Evolutionary conservation across 352 stramenopile genomes (phyloP).

Genomic region (Phytophthora capsici): DNA sequence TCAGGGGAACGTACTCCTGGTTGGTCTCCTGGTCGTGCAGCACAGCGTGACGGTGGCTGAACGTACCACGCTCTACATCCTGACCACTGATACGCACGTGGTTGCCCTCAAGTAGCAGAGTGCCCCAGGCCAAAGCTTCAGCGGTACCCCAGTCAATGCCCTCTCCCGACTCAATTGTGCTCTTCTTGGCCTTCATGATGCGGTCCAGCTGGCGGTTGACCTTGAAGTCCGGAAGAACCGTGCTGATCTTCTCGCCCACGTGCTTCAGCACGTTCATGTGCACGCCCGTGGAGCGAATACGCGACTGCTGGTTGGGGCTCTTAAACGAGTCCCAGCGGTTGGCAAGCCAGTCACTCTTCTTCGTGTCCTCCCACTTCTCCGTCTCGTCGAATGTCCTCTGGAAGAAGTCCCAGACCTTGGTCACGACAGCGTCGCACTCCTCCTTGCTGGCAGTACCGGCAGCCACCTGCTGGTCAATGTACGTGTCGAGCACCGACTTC

Average conservation of each 20-base stretch:
- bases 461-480: constrained; percentile 69
- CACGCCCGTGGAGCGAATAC: constrained; percentile 94
- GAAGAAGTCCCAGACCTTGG: constrained; percentile 91
- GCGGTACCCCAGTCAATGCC: constrained; percentile 98
- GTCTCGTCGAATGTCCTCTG: constrained; percentile 93
- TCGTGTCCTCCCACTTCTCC: constrained; percentile 92
- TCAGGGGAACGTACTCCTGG: constrained; percentile 93
- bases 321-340: constrained; percentile 97
- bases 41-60: constrained; percentile 93
- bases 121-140: constrained; percentile 96
- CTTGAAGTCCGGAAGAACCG: constrained; percentile 89
- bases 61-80: constrained; percentile 95
- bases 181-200: constrained; percentile 90
- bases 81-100: constrained; percentile 93
- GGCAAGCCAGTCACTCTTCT: constrained; percentile 95
- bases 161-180: constrained; percentile 77
- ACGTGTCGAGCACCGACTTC: constrained; percentile 93
- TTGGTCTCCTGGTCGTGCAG: constrained; percentile 96
- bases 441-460: constrained; percentile 68
- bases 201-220: constrained; percentile 95
- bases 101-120: constrained; percentile 93
- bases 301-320: constrained; percentile 92
- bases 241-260: constrained; percentile 89
- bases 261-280: constrained; percentile 91
- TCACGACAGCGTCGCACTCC: constrained; percentile 86